Conservation (phyloP, 2,329 filamentous ascomycete species). For the Westerdykella ornata region DNA sequence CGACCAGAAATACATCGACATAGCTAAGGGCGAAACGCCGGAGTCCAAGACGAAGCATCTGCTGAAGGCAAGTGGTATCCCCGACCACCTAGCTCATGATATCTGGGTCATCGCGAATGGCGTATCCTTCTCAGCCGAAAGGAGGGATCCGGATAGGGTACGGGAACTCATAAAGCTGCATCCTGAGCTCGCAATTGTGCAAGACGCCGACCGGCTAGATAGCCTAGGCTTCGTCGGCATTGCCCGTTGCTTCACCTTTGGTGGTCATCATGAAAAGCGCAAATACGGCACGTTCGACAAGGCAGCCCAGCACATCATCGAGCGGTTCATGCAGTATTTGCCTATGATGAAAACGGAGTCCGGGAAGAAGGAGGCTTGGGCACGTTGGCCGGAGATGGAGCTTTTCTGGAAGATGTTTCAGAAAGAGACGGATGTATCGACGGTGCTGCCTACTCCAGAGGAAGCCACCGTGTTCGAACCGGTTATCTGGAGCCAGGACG, state of each 20-base stretch:
- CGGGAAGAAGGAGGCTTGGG: conserved; percentile 12
- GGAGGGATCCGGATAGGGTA: conserved; percentile 53
- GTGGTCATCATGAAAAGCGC: conserved; percentile 52
- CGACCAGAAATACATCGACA: conserved; percentile 63
- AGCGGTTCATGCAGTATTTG: conserved; percentile 6
- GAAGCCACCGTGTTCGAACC: no score
- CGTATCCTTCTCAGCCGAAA: conserved; percentile 71
- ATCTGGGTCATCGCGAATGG: conserved; percentile 65
- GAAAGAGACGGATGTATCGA: conserved; percentile 8
- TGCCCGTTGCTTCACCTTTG: conserved; percentile 66
- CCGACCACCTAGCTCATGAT: conserved; percentile 52
- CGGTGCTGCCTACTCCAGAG: conserved; percentile 2
- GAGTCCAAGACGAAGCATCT: conserved; percentile 50
- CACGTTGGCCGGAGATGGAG: conserved; percentile 11
- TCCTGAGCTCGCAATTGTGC: conserved; percentile 73
- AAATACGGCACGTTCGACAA: conserved; percentile 34
- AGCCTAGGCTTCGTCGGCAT: conserved; percentile 79
- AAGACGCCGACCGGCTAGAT: conserved; percentile 84
- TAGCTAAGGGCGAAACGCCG: conserved; percentile 44
- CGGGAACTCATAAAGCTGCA: conserved; percentile 41
- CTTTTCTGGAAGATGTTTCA: conserved; percentile 4
- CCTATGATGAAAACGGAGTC: conserved; percentile 17
- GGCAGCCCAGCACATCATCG: conserved; percentile 8
- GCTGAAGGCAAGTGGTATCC: conserved; percentile 52
- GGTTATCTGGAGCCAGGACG: no score